Percentiles rank a stretch among this genome's conserved stretches.
These are phyloP conservation scores for Syncephalastrum monosporum DNA, from an alignment of 371 early-diverging fungal genomes.

Conservation along the genomic window DNA sequence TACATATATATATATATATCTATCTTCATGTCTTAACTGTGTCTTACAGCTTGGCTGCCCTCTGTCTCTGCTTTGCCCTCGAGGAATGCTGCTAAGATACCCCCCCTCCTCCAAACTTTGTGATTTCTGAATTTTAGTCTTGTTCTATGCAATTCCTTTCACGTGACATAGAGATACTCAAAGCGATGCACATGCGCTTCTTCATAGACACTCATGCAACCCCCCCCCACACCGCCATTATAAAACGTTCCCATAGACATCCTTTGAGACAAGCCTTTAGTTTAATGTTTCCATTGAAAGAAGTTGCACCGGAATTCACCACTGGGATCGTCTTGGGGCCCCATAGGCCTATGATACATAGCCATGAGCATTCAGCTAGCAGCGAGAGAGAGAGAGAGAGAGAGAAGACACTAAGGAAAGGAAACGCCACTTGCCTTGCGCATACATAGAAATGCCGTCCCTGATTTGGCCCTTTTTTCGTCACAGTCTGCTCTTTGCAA, in stretches of 20 bases:
- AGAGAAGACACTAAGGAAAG: too few relatives aligned
- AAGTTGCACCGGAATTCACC: slow-evolving; percentile 42
- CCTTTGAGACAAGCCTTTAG: neutral
- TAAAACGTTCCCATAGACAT: neutral
- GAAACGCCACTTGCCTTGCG: slow-evolving; percentile 46
- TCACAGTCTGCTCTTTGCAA: slow-evolving; percentile 63
- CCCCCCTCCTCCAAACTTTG: too few relatives aligned
- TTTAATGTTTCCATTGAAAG: slow-evolving; percentile 26
- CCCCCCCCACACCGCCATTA: too few relatives aligned
- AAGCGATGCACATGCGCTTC: too few relatives aligned
- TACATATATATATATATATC: too few relatives aligned
- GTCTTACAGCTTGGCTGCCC: slow-evolving; percentile 24
- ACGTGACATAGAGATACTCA: too few relatives aligned
- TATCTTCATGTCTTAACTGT: slow-evolving; percentile 4
- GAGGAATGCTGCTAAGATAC: slow-evolving; percentile 22
- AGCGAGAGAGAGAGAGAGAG: too few relatives aligned
- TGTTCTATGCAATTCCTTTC: too few relatives aligned
- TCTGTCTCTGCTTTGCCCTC: slow-evolving; percentile 23
- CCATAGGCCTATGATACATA: slow-evolving; percentile 40
- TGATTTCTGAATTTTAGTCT: too few relatives aligned
- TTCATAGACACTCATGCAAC: too few relatives aligned
- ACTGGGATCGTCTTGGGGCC: slow-evolving; percentile 53
- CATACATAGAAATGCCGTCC: slow-evolving; percentile 75
- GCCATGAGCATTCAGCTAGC: neutral
- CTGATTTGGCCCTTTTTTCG: slow-evolving; percentile 73